Conservation (phyloP, 2,329 filamentous ascomycete species). For the Aspergillus pseudonomiae region DNA sequence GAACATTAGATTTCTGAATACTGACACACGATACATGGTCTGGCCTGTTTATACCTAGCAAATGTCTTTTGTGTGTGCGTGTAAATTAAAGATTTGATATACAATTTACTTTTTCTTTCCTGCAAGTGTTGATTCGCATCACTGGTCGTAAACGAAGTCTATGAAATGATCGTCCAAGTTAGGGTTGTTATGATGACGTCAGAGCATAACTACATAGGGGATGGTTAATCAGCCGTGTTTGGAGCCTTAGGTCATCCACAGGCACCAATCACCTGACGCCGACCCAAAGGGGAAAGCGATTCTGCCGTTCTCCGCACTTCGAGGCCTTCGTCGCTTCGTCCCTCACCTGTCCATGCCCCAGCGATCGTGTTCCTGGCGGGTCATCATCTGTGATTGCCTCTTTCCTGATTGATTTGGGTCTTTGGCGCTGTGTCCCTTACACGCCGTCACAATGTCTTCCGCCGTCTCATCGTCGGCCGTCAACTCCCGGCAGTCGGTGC, state of each 20-base stretch:
- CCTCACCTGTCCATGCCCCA: slow-evolving; percentile 16
- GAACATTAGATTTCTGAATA: slow-evolving; percentile 23
- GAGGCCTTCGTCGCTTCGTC: slow-evolving; percentile 11
- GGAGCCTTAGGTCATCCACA: slow-evolving; percentile 10
- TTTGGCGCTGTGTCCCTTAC: neutral
- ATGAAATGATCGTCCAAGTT: too few species aligned
- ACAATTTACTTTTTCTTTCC: slow-evolving; percentile 13
- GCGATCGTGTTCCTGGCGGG: slow-evolving; percentile 2
- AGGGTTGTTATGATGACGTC: neutral
- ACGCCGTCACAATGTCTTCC: slow-evolving; percentile 22
- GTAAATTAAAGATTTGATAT: slow-evolving; percentile 30
- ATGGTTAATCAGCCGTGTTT: neutral
- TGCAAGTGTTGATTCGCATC: neutral
- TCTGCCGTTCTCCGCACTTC: slow-evolving; percentile 22
- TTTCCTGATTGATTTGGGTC: slow-evolving; percentile 13
- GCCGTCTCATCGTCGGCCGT: slow-evolving; percentile 30
- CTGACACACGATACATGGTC: slow-evolving; percentile 18
- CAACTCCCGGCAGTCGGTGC: slow-evolving; percentile 40
- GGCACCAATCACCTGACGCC: slow-evolving; percentile 22
- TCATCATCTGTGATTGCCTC: neutral
- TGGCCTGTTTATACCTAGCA: slow-evolving; percentile 34
- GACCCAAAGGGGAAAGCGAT: slow-evolving; percentile 16
- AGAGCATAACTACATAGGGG: neutral
- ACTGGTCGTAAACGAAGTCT: neutral
- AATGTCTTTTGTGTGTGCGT: slow-evolving; percentile 22